Conservation (phyloP, 495 filamentous ascomycete species). For the Daldinia loculata region DNA sequence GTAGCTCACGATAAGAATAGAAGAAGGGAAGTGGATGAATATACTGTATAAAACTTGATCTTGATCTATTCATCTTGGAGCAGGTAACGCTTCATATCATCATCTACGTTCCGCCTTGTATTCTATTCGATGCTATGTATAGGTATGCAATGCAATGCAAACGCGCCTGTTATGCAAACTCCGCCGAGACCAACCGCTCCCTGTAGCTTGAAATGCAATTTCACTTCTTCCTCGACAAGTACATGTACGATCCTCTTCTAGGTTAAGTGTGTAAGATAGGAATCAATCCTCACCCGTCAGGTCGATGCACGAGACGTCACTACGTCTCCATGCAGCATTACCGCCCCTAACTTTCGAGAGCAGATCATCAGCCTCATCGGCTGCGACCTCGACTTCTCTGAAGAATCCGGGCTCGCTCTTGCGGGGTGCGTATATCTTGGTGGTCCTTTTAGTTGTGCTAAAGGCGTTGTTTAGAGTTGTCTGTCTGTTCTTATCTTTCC, state of each 20-base stretch:
- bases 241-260: too few species aligned
- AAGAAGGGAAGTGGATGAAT: too few species aligned
- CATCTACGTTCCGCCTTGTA: neutral
- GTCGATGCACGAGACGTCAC: constrained; percentile 53
- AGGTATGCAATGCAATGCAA: neutral
- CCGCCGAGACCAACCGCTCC: neutral
- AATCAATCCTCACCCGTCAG: constrained; percentile 50
- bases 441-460: constrained; percentile 27
- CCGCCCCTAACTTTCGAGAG: neutral
- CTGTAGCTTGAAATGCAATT: neutral
- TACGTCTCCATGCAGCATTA: constrained; percentile 43
- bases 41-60: too few species aligned
- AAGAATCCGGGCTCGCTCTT: constrained; percentile 47
- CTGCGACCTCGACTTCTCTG: constrained; percentile 47
- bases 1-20: too few species aligned
- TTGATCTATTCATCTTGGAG: too few species aligned
- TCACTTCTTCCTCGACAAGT: neutral
- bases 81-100: neutral
- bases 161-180: neutral
- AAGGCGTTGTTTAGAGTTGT: constrained; percentile 22
- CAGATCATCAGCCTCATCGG: constrained; percentile 40
- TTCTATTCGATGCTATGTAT: neutral
- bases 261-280: neutral
- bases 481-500: constrained; percentile 22
- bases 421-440: constrained; percentile 43